Evolutionary conservation across 768 basidiomycete genomes (phyloP), one percentile per base, ranked within the genome.

Genomic region (Inosperma sp.): DNA sequence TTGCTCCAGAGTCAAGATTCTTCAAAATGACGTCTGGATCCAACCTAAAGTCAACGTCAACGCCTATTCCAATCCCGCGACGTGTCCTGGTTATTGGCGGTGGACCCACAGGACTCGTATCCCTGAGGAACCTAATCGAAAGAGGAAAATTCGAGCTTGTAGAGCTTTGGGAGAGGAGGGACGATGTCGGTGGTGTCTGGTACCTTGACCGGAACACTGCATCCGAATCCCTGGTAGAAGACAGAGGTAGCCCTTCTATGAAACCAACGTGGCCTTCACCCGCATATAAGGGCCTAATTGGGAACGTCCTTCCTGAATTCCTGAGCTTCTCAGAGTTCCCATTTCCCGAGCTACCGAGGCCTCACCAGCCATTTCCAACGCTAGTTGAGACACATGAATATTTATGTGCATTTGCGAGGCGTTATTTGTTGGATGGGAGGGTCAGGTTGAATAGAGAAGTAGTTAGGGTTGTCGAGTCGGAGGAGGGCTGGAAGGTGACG

Each of bases 111-210:
- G 77, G 78, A 5, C 68, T 79, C 3, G 74, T 78, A 2, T 62
- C 74, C 13, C 68, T 77, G n/a, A 72, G 77, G 14, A 79, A 80
- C 50, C 61, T 77, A 17, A 41, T 66, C 13, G 66, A 72, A 41
- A 62, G 67, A 2, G 76, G 72, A 12, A 26, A 65, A 0, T 77
- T 77, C 27, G 69, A 70, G 1, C 63, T 64, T 16, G 76, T 79
- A 0, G 70, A 72, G 39, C 61, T 77, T 0, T 74, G 72, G 3
- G 79, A 80, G 60, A 62, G 78, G 30, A 61, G 72, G 46, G 67
- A 69, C 42, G 70, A 78, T 44, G 65, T 79, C 14, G 77, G 78
- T 3, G 77, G 78, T 25, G 70, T 77, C 2, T 79, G 78, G 78
- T 78, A 36, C n/a, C n/a, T n/a, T n/a, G n/a, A n/a, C n/a, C n/a